phyloP scores from a whole-genome alignment of 768 basidiomycete genomes.

The Mycena olivaceomarginata region DNA sequence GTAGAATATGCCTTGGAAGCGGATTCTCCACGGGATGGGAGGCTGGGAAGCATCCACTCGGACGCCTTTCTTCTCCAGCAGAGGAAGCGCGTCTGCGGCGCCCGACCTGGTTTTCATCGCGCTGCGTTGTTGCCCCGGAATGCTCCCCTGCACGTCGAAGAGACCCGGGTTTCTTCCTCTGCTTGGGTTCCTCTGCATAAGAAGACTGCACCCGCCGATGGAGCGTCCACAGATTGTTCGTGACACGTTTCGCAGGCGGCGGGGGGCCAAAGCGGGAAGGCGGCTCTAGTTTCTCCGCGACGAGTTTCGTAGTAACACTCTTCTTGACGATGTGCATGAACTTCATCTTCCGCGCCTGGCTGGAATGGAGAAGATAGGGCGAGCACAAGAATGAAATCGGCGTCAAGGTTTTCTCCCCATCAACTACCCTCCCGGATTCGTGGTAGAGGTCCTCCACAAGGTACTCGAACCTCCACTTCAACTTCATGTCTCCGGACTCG shows the following conservation, averaged over 20 bases:
- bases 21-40: slow-evolving; percentile 8
- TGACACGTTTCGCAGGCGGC: slow-evolving; percentile 25
- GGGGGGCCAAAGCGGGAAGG: slow-evolving; percentile 46
- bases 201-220: slow-evolving; percentile 54
- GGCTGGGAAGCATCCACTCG: slow-evolving; percentile 16
- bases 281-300: slow-evolving; percentile 76
- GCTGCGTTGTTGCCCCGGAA: slow-evolving; percentile 1
- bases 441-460: slow-evolving; percentile 76
- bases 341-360: slow-evolving; percentile 79
- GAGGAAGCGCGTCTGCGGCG: slow-evolving; percentile 68
- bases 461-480: slow-evolving; percentile 90
- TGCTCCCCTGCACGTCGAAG: slow-evolving; percentile 27
- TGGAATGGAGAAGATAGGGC: slow-evolving; percentile 77
- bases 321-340: slow-evolving; percentile 86
- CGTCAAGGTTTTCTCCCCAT: slow-evolving; percentile 83
- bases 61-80: slow-evolving; percentile 60
- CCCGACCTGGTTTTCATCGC: slow-evolving; percentile 36
- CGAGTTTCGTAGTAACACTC: slow-evolving; percentile 77
- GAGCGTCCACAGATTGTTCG: slow-evolving; percentile 44
- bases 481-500: slow-evolving; percentile 55
- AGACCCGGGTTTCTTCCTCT: slow-evolving; percentile 42
- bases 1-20: slow-evolving; percentile 49
- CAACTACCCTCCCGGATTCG: slow-evolving; percentile 65
- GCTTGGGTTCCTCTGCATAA: slow-evolving; percentile 47
- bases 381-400: slow-evolving; percentile 88